Percentiles rank a stretch among this genome's conserved stretches.
These are phyloP conservation scores for Scheffersomyces segobiensis DNA, from an alignment of 1,139 yeast genomes.

Conservation along the genomic window DNA sequence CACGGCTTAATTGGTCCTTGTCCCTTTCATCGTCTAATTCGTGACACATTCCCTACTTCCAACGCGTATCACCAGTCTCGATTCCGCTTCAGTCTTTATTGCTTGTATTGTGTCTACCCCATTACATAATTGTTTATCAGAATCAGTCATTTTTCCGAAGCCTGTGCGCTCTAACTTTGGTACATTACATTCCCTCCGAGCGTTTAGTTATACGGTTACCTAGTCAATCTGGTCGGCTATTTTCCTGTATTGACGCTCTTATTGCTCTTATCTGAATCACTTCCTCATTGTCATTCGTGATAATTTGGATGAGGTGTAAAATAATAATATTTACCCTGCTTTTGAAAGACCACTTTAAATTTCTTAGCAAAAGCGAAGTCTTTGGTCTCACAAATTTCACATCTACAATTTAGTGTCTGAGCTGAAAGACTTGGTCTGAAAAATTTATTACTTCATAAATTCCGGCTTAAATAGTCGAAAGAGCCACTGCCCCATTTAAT, in stretches of 20 bases:
- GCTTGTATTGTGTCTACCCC: not conserved
- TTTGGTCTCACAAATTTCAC: not conserved
- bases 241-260: not conserved
- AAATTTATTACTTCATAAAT: not conserved
- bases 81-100: not conserved
- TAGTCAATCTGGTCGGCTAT: too few species aligned
- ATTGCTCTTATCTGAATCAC: not conserved
- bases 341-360: not conserved
- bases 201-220: not conserved
- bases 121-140: not conserved
- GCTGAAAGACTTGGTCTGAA: not conserved
- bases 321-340: not conserved
- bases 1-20: not conserved
- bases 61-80: not conserved
- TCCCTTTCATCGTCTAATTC: not conserved
- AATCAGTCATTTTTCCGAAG: not conserved
- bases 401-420: not conserved
- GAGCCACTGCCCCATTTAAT: not conserved
- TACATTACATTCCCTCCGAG: not conserved
- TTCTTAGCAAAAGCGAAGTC: not conserved
- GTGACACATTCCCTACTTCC: not conserved
- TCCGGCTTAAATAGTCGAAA: not conserved
- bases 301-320: not conserved
- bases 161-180: not conserved
- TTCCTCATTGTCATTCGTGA: not conserved